Evolutionary conservation across 2,329 filamentous ascomycete genomes (phyloP).

Genomic region (Xylaria sp.): DNA sequence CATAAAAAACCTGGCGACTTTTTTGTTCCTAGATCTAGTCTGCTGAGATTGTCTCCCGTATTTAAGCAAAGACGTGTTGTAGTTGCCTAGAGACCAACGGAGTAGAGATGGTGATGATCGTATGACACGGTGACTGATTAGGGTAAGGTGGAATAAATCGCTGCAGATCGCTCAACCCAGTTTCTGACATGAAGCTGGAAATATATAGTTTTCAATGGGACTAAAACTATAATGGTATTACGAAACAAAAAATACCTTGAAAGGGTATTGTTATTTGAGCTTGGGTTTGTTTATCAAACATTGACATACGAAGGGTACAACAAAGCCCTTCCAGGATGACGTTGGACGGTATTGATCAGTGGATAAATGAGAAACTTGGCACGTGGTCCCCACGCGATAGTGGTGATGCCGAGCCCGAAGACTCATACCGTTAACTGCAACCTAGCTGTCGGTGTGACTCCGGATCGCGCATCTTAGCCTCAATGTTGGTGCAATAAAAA

Average conservation of each 20-base stretch:
- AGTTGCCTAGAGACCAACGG: background rate
- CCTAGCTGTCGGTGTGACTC: background rate
- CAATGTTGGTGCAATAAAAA: background rate
- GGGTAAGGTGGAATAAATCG: background rate
- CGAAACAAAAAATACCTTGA: background rate
- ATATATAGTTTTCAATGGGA: background rate
- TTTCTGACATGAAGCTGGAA: no score
- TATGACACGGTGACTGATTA: background rate
- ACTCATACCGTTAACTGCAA: background rate
- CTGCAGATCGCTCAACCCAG: background rate
- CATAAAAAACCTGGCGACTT: background rate
- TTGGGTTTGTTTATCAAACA: background rate
- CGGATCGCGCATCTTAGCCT: background rate
- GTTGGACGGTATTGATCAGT: background rate
- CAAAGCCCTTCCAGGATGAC: background rate
- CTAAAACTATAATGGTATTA: background rate
- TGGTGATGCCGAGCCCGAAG: background rate
- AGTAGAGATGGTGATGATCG: no score
- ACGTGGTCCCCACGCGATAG: background rate
- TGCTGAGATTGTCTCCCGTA: background rate
- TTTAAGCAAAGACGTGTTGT: background rate
- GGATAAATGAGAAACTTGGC: background rate
- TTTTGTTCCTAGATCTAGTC: background rate
- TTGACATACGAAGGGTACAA: background rate
- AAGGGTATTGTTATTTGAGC: background rate